Percentiles rank a stretch among this genome's conserved stretches.
Conservation (phyloP, 371 early-diverging fungal species). For the Saksenaea oblongispora region DNA sequence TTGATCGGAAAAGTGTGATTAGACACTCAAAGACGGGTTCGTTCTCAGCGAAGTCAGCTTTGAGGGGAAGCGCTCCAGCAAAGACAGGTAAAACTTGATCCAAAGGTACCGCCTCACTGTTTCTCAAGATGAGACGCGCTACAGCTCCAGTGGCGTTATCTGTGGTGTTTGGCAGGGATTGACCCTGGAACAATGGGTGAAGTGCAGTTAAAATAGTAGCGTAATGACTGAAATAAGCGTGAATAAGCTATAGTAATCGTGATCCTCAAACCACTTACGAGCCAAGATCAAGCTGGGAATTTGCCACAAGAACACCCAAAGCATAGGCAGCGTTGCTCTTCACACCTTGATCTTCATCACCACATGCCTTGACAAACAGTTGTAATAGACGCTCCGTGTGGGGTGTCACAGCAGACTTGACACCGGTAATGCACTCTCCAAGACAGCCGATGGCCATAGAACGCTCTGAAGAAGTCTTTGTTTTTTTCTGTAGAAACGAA, state of each 20-base stretch:
- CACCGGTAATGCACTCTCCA: slow-evolving; percentile 79
- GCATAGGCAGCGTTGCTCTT: slow-evolving; percentile 87
- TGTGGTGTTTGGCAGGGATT: slow-evolving; percentile 64
- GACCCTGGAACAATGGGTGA: slow-evolving; percentile 70
- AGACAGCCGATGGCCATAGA: slow-evolving; percentile 90
- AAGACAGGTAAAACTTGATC: slow-evolving; percentile 74
- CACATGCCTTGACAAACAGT: slow-evolving; percentile 69
- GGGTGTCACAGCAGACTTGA: slow-evolving; percentile 74
- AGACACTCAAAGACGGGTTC: slow-evolving; percentile 75
- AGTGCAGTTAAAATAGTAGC: slow-evolving; percentile 68
- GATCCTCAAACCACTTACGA: slow-evolving; percentile 34
- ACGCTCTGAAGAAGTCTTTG: slow-evolving; percentile 74
- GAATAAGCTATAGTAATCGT: background rate
- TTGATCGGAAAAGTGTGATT: slow-evolving; percentile 62
- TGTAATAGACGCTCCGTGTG: slow-evolving; percentile 70
- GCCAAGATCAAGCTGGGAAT: slow-evolving; percentile 71
- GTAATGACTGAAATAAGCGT: slow-evolving; percentile 57
- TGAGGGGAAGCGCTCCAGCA: slow-evolving; percentile 71
- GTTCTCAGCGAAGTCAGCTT: slow-evolving; percentile 82
- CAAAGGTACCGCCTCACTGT: slow-evolving; percentile 72
- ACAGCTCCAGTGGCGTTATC: slow-evolving; percentile 94
- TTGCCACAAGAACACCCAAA: slow-evolving; percentile 71
- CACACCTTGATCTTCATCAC: slow-evolving; percentile 81
- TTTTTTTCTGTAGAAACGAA: slow-evolving; percentile 49
- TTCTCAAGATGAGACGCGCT: slow-evolving; percentile 74